Conservation (phyloP, 345 rosid genomes). For the Gossypium arboreum region DNA sequence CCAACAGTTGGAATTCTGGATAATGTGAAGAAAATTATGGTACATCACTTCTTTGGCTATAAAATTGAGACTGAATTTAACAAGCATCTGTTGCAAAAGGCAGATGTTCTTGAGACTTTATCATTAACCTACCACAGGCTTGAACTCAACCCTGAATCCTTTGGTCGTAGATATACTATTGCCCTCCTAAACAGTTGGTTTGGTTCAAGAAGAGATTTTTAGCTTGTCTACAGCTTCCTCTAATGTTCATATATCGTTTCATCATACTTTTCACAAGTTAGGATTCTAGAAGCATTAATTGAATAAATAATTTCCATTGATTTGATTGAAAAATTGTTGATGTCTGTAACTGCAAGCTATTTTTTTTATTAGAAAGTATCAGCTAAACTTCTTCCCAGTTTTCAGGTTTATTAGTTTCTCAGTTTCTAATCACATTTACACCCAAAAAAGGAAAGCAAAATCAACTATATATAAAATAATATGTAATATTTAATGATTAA, state of each 20-base stretch:
- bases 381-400: background rate
- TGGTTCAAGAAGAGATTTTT: background rate
- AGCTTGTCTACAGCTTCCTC: slow-evolving; percentile 13
- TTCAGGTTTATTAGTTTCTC: background rate
- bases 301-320: background rate
- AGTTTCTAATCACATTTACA: background rate
- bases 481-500: background rate
- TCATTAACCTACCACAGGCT: too few relatives aligned
- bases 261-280: background rate
- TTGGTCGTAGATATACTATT: too few relatives aligned
- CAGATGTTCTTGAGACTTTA: background rate
- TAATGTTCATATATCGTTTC: slow-evolving; percentile 6
- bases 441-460: too few relatives aligned
- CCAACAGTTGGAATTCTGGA: slow-evolving; percentile 1
- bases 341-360: background rate
- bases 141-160: too few relatives aligned
- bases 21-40: slow-evolving; percentile 4
- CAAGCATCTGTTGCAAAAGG: slow-evolving; percentile 11
- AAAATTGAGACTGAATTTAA: slow-evolving; percentile 12
- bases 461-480: background rate
- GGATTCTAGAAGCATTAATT: background rate
- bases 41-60: slow-evolving; percentile 11
- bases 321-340: background rate
- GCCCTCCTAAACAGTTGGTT: background rate
- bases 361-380: background rate